Evolutionary conservation across 495 filamentous ascomycete species (phyloP), one percentile per base, ranked within the genome.

Genomic region (Penicillium ochrochloron): DNA sequence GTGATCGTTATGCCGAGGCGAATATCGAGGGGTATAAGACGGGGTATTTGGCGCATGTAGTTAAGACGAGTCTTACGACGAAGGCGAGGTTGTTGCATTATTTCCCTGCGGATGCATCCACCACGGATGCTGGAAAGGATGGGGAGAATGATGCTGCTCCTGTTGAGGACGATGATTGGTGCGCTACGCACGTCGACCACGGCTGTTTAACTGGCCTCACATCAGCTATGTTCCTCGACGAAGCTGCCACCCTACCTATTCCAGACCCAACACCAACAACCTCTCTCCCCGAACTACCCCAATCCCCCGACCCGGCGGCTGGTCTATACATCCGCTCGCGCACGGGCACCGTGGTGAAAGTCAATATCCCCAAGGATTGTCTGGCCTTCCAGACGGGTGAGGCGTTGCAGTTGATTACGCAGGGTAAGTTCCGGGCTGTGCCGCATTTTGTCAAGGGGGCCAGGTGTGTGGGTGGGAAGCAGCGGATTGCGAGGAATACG

Each of bases 361-460:
- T 98, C 65, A 88, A 87, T 66, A 97, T 99, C 59, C 95, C 95
- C 1, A 82, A 85, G 34, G 92, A 96, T 69, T 94, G 92, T 75
- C 87, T 99, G 37, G 95, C 92, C 0, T 99, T 99, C 69, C 95
- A 99, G 82, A 99, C 95, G 0, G 95, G 95, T 0, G 93, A 97
- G 73, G 89, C 95, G 1, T 77, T 99, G 57, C 88, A 98, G 78
- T 77, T 90, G 15, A 97, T 99, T 71, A 98, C 95, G 3, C 76
- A 81, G 37, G 96, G 96, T 6, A 88, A 85, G 71, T 96, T 99
- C 78, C 90, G 89, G 72, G 96, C 95, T 1, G 95, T 99, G 59
- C 95, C 95, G 72, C 95, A 99, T 82, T 97, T 96, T 76, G 95
- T 99, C 21, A 86, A 89, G 65, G 95, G 93, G 1, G 87, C 60